Base-by-base conservation (phyloP, 179 eudicot species). In the Drosera spatulata region DNA sequence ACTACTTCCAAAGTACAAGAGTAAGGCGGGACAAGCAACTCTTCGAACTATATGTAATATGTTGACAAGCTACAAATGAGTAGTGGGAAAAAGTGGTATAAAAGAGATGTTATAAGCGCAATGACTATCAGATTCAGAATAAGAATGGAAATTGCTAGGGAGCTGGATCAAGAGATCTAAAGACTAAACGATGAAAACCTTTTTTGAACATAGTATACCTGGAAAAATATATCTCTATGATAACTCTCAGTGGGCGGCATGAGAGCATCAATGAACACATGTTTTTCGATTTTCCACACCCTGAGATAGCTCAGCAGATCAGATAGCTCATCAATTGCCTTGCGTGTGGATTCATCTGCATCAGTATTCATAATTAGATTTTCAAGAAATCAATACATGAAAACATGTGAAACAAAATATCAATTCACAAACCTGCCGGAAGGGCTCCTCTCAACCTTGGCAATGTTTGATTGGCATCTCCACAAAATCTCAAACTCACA, bases 381-480 rank as follows among this genome's bases (percentile, higher is more conserved):
- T 22, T 22, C 33, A 22, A 22, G 33, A 22, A 22, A 22, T 22
- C 33, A 22, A 22, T 22, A 22, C 33, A 22, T 22, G 33, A 22
- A 22, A 22, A 22, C 33, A 22, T 22, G 33, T 22, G 33, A 22
- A 22, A 22, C 33, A 22, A 22, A 22, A 22, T 22, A 22, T 22
- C 33, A 22, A 22, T 22, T 22, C 33, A 70, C 65, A 50, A 77
- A 85, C 96, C 98, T 64, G 89, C 72, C 71, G 90, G 99, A 68
- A 93, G 88, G 55, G 97, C 99, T 56, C 97, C 97, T 71, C 99
- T 80, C 75, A 93, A 59, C 73, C 97, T 84, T 15, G 99, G 93
- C 70, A 93, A 85, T 41, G 86, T 89, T 71, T 86, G 88, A 71
- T 89, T 93, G 44, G 85, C 87, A 78, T 62, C 75, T 72, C 90